phyloP scores from a whole-genome alignment of 352 stramenopile species.

The Poterioochromonas sp. region DNA sequence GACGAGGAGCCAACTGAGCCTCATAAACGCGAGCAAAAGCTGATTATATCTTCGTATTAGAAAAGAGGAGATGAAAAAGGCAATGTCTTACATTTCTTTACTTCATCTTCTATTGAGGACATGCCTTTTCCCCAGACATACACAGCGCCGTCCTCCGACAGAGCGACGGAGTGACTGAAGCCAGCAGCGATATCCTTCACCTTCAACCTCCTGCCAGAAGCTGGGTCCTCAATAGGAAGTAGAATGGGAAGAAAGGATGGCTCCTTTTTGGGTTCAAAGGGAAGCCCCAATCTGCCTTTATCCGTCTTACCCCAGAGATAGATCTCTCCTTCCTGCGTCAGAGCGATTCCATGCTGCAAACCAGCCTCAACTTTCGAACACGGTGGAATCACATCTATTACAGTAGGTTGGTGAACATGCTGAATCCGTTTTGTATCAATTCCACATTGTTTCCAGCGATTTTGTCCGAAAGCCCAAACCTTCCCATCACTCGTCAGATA shows the following conservation, averaged over 20 bases:
- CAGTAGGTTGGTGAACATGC: not conserved
- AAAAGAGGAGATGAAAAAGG: not conserved
- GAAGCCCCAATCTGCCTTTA: constrained; percentile 3
- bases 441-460: constrained; percentile 29
- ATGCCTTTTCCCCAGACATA: constrained; percentile 74
- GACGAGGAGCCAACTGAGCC: not conserved
- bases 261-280: not conserved
- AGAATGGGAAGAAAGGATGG: too few species aligned
- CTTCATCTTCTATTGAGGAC: not conserved
- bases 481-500: not conserved
- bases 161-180: constrained; percentile 74
- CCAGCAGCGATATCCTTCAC: constrained; percentile 79
- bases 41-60: not conserved
- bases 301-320: constrained; percentile 8
- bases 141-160: constrained; percentile 71
- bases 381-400: not conserved
- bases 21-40: not conserved
- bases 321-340: constrained; percentile 2
- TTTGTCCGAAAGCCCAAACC: constrained; percentile 5
- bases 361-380: not conserved
- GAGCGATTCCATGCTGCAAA: constrained; percentile 5
- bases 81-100: not conserved
- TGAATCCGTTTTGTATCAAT: not conserved
- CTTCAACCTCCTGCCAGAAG: not conserved
- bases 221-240: not conserved